Percentiles rank a stretch among this genome's conserved stretches.
Conservation (phyloP, 495 filamentous ascomycete genomes). For the Chaetomium fimeti region DNA sequence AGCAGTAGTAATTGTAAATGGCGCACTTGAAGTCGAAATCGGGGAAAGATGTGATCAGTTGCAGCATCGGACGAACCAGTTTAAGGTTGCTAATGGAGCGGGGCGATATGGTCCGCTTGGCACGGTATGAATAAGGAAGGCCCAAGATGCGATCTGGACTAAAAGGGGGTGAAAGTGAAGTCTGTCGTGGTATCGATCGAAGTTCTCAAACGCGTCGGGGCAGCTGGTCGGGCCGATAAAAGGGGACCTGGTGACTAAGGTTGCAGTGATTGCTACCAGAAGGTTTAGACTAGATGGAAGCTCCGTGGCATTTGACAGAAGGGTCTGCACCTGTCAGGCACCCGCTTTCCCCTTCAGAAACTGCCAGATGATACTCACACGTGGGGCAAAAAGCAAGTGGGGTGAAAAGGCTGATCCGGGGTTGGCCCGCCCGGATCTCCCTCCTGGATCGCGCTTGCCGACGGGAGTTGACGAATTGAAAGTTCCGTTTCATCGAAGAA, state of each 20-base stretch:
- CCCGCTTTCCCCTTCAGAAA: background rate
- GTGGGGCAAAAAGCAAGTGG: background rate
- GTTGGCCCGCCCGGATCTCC: background rate
- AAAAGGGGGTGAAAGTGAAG: background rate
- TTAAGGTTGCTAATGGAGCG: background rate
- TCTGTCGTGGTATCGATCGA: background rate
- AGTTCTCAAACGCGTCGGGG: background rate
- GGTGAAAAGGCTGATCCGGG: conserved; percentile 7
- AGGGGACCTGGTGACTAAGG: conserved; percentile 3
- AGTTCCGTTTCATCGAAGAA: background rate
- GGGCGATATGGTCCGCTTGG: background rate
- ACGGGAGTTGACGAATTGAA: conserved; percentile 8
- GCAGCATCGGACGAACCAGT: background rate
- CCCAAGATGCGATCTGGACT: too few species aligned
- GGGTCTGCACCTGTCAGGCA: background rate
- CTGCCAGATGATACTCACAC: conserved; percentile 11
- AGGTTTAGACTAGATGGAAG: background rate
- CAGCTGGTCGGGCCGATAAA: conserved; percentile 13
- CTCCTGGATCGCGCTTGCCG: conserved; percentile 4
- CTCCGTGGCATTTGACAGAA: background rate
- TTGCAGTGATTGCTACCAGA: conserved; percentile 5
- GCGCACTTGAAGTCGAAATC: too few species aligned
- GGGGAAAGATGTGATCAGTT: background rate
- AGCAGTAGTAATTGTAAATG: too few species aligned
- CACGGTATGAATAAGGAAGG: background rate